phyloP scores from a whole-genome alignment of 2,329 filamentous ascomycete species.

The Zymoseptoria tritici region DNA sequence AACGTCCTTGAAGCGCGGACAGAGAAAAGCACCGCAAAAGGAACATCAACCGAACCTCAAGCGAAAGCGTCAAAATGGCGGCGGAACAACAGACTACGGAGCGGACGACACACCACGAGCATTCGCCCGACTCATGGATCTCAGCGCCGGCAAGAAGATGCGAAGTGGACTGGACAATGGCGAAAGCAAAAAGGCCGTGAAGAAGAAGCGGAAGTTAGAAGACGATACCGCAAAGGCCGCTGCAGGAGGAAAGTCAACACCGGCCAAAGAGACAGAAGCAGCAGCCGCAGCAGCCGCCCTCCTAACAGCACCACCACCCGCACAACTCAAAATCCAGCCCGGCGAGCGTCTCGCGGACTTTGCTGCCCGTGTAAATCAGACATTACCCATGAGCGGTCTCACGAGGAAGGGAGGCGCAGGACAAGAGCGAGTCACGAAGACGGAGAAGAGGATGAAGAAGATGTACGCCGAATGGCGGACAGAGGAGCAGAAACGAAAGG shows the following conservation, averaged over 20 bases:
- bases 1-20: conserved; percentile 26
- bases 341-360: conserved; percentile 81
- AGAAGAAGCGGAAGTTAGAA: conserved; percentile 37
- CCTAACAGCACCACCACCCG: conserved; percentile 11
- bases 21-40: conserved; percentile 14
- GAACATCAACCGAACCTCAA: conserved; percentile 11
- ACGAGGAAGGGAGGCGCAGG: conserved; percentile 54
- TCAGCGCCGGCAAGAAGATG: conserved; percentile 50
- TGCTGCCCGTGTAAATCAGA: conserved; percentile 71
- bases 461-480: conserved; percentile 60
- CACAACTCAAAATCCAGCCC: conserved; percentile 64
- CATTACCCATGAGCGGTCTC: conserved; percentile 68
- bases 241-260: neutral
- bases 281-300: conserved; percentile 3
- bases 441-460: conserved; percentile 68
- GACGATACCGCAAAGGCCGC: conserved; percentile 9
- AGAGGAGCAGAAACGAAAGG: conserved; percentile 70
- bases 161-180: conserved; percentile 66
- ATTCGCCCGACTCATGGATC: conserved; percentile 78
- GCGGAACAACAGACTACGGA: conserved; percentile 39
- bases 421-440: conserved; percentile 62
- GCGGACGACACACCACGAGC: conserved; percentile 79
- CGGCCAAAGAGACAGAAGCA: neutral
- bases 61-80: conserved; percentile 32
- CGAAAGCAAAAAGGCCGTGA: conserved; percentile 39